Percentiles rank a stretch among this genome's conserved stretches.
These are phyloP conservation scores for Xylaria longipes DNA, from an alignment of 495 filamentous ascomycete genomes.

Conservation along the genomic window DNA sequence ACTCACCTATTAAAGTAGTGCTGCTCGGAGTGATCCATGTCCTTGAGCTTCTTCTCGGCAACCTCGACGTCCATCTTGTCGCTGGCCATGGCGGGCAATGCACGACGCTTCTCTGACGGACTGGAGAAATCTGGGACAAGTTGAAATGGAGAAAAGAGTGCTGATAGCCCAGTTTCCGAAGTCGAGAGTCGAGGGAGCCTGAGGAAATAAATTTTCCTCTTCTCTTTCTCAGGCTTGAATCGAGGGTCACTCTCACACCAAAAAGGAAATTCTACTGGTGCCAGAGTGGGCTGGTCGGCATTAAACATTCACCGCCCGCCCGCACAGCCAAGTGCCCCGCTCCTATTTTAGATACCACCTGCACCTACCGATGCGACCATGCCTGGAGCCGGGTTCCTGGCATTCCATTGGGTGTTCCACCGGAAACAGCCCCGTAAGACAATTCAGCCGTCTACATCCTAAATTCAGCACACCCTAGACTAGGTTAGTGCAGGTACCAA, in stretches of 20 bases:
- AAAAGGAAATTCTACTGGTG: slow-evolving; percentile 28
- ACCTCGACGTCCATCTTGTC: slow-evolving; percentile 55
- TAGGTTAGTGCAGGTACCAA: no score
- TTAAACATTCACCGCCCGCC: slow-evolving; percentile 27
- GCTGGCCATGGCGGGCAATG: slow-evolving; percentile 42
- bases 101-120: background rate
- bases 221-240: slow-evolving; percentile 27
- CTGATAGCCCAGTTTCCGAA: slow-evolving; percentile 8
- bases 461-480: background rate
- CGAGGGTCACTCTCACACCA: slow-evolving; percentile 21
- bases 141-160: slow-evolving; percentile 25
- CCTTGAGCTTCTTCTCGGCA: slow-evolving; percentile 60
- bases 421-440: background rate
- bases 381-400: background rate
- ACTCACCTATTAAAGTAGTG: slow-evolving; percentile 96
- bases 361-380: background rate
- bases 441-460: background rate
- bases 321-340: slow-evolving; percentile 6
- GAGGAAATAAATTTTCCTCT: slow-evolving; percentile 13
- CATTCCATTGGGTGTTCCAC: background rate
- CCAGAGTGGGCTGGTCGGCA: slow-evolving; percentile 26
- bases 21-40: slow-evolving; percentile 85
- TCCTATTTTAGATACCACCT: background rate
- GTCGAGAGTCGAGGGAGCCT: slow-evolving; percentile 1
- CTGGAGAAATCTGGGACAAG: slow-evolving; percentile 2